Conservation (phyloP, 352 stramenopile species). For the Globisporangium iwayamae region DNA sequence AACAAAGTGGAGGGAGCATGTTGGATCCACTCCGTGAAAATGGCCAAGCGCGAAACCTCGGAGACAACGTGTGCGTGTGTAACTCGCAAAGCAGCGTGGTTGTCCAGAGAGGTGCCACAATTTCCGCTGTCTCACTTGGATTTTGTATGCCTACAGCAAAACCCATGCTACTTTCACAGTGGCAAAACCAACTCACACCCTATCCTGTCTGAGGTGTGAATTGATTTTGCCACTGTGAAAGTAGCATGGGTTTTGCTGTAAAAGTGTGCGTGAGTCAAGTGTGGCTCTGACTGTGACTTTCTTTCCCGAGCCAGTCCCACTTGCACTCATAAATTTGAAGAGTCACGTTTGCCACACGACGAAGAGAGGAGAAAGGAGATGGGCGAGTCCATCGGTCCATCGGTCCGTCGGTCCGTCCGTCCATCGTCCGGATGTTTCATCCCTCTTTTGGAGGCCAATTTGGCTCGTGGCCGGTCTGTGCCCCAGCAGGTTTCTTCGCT, state of each 20-base stretch:
- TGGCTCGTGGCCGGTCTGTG: background rate
- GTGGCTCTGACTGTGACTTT: background rate
- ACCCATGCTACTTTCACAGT: no score
- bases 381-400: constrained; percentile 5
- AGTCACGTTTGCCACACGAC: background rate
- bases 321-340: constrained; percentile 1
- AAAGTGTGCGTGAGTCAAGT: background rate
- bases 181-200: no score
- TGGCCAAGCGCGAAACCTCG: background rate
- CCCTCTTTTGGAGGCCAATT: background rate
- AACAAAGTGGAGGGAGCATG: no score
- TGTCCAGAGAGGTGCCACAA: background rate
- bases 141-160: background rate
- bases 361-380: background rate
- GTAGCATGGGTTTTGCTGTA: no score
- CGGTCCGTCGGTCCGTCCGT: constrained; percentile 5
- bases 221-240: no score
- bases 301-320: constrained; percentile 1
- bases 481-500: background rate
- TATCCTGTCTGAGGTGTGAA: no score
- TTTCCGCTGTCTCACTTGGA: background rate
- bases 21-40: background rate
- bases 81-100: no score
- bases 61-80: background rate
- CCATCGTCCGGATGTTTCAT: constrained; percentile 3